Percentiles rank a stretch among this genome's conserved stretches.
These are phyloP conservation scores for Paulownia fortunei DNA, from an alignment of 257 asterid genomes.

Conservation along the genomic window DNA sequence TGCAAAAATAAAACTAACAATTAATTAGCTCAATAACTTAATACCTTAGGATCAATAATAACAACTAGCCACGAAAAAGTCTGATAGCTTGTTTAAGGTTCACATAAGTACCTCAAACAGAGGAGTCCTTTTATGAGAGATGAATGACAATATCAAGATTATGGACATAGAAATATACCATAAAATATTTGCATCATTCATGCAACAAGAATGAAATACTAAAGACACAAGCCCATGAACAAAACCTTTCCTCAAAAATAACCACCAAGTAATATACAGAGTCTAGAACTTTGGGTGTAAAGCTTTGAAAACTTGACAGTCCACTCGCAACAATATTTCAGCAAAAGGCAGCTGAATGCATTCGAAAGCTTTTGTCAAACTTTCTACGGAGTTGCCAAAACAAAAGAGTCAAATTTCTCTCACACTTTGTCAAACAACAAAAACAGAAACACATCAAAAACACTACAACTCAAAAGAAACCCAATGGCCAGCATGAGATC, in stretches of 20 bases:
- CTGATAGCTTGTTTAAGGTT: background rate
- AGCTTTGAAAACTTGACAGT: slow-evolving; percentile 21
- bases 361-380: slow-evolving; percentile 35
- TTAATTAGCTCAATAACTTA: background rate
- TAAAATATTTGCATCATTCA: background rate
- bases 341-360: slow-evolving; percentile 22
- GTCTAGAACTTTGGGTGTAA: background rate
- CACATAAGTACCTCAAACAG: background rate
- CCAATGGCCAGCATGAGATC: slow-evolving; percentile 13
- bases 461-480: background rate
- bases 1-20: slow-evolving; percentile 29
- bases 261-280: background rate
- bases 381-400: slow-evolving; percentile 8
- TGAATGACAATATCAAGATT: background rate
- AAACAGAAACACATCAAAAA: background rate
- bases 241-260: background rate
- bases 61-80: slow-evolving; percentile 17
- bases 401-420: background rate
- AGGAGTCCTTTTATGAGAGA: background rate
- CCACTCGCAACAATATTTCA: slow-evolving; percentile 13
- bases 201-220: background rate
- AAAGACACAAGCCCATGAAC: slow-evolving; percentile 16
- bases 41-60: background rate
- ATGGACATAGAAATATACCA: background rate
- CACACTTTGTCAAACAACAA: background rate